These are phyloP conservation scores for Bretschneidera sinensis DNA, from an alignment of 345 rosid genomes.

Conservation along the genomic window DNA sequence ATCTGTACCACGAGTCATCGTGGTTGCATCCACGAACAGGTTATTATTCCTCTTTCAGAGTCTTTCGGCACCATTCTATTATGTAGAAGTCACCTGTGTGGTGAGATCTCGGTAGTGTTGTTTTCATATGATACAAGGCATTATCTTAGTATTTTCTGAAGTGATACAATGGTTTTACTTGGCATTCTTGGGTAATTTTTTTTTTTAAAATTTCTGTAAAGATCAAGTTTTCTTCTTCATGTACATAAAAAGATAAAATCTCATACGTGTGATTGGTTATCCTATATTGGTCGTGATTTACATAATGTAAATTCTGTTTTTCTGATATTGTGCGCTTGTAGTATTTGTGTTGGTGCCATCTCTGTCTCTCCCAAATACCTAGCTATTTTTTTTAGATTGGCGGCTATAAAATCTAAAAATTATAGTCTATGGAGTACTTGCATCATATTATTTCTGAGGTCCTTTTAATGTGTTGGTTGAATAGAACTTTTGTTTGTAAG, in stretches of 20 bases:
- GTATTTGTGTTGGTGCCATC: background rate
- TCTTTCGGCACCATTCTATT: background rate
- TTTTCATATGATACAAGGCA: background rate
- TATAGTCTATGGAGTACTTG: background rate
- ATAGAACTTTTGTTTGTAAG: background rate
- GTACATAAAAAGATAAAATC: background rate
- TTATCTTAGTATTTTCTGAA: background rate
- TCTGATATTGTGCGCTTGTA: background rate
- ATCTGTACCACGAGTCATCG: slow-evolving; percentile 47
- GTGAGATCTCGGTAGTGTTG: slow-evolving; percentile 2
- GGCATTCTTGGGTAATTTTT: background rate
- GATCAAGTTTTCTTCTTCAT: background rate
- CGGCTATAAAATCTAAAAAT: background rate
- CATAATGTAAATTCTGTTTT: background rate
- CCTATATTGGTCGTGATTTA: too few species aligned
- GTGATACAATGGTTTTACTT: background rate
- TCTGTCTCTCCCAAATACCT: too few species aligned
- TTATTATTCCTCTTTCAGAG: slow-evolving; percentile 20
- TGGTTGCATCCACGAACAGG: slow-evolving; percentile 95
- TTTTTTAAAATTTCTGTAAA: too few species aligned
- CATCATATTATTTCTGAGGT: background rate
- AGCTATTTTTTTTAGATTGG: background rate
- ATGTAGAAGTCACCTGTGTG: background rate
- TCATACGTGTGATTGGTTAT: too few species aligned
- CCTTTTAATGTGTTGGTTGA: too few species aligned